A percentile compares a stretch with the other conserved stretches of the same genome.
phyloP scores from a whole-genome alignment of 108 stramenopile genomes.

The Craspedostauros australis region DNA sequence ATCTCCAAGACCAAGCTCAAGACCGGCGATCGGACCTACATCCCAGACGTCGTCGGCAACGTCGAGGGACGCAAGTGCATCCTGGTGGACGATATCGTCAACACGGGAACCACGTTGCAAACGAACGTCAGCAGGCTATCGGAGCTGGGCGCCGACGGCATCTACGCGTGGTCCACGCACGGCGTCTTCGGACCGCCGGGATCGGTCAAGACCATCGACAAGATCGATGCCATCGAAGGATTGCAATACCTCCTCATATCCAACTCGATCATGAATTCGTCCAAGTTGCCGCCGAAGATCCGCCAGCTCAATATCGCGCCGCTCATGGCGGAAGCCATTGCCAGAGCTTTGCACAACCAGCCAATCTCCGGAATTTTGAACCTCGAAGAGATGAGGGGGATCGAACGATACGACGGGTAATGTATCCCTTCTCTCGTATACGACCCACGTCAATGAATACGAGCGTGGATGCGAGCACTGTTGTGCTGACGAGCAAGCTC shows the following conservation, averaged over 20 bases:
- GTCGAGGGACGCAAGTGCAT: constrained; percentile 77
- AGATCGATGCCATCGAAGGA: constrained; percentile 46
- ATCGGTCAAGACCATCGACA: constrained; percentile 41
- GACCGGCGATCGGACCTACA: constrained; percentile 33
- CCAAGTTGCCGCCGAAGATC: constrained; percentile 56
- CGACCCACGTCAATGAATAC: too few species aligned
- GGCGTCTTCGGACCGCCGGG: constrained; percentile 62
- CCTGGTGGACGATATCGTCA: constrained; percentile 86
- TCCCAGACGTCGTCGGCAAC: constrained; percentile 62
- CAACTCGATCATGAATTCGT: constrained; percentile 55
- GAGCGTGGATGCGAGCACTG: too few species aligned
- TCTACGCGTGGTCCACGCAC: constrained; percentile 88
- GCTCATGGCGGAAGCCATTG: constrained; percentile 83
- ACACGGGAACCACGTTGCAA: constrained; percentile 69
- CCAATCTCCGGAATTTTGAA: constrained; percentile 70
- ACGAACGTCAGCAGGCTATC: constrained; percentile 47
- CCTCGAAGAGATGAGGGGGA: constrained; percentile 30
- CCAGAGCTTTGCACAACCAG: constrained; percentile 68
- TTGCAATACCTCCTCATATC: constrained; percentile 77
- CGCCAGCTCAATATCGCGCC: constrained; percentile 81
- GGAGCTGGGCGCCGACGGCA: constrained; percentile 55
- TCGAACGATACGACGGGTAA: constrained; percentile 41
- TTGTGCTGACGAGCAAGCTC: too few species aligned
- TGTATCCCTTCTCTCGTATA: not conserved
- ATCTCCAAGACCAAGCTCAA: constrained; percentile 50